These are phyloP conservation scores for Parafenestella ontariensis DNA, from an alignment of 2,329 filamentous ascomycete species.

Conservation along the genomic window DNA sequence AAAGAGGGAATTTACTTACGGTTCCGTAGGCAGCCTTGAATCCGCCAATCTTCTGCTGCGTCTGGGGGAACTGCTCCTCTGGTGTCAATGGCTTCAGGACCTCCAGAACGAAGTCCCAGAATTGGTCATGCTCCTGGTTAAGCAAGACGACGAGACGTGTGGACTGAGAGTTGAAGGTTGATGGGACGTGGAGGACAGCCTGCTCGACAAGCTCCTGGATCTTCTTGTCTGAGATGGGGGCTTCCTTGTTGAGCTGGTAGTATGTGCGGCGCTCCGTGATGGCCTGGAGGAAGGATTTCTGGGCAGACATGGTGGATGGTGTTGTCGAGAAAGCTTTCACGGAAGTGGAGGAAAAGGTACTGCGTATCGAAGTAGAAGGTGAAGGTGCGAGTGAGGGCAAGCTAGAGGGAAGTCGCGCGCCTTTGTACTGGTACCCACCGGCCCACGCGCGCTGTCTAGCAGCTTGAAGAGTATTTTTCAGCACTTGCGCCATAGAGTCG, in stretches of 20 bases:
- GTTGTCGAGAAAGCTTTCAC: constrained; percentile 24
- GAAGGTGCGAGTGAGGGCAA: constrained; percentile 3
- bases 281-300: constrained; percentile 65
- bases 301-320: constrained; percentile 46
- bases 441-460: constrained; percentile 24
- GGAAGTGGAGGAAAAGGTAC: background rate
- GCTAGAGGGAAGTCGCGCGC: constrained; percentile 9
- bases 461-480: constrained; percentile 45
- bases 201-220: constrained; percentile 68
- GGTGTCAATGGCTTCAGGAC: constrained; percentile 73
- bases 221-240: constrained; percentile 63
- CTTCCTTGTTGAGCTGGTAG: constrained; percentile 72
- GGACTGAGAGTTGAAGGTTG: constrained; percentile 88
- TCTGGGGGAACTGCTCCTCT: constrained; percentile 66
- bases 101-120: constrained; percentile 78
- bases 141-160: constrained; percentile 80
- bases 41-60: constrained; percentile 56
- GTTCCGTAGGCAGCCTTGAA: constrained; percentile 80
- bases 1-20: constrained; percentile 56
- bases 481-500: constrained; percentile 38
- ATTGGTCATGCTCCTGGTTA: constrained; percentile 81
- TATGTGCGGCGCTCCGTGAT: constrained; percentile 72
- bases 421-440: constrained; percentile 31
- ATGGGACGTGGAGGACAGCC: constrained; percentile 73
- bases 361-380: constrained; percentile 12